Base-by-base conservation (phyloP, 1,284 basidiomycete species). In the Vanrija pseudolonga region DNA sequence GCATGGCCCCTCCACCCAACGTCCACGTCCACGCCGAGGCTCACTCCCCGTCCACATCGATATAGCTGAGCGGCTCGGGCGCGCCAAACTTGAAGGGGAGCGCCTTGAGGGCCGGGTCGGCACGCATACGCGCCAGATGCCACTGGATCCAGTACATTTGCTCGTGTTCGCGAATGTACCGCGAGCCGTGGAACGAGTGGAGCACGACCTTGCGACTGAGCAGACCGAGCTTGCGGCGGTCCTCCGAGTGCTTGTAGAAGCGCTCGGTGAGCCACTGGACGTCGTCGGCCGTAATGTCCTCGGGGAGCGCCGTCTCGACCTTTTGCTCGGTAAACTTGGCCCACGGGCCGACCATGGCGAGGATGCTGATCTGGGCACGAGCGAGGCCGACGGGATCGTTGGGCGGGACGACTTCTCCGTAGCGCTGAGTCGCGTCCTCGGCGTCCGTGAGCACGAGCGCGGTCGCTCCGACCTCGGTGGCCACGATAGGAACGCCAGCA, bases 141-240 rank as follows among this genome's bases (percentile, higher is more conserved):
- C 53, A 54, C 43, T 54, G 53, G 47, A 54, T 54, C 53, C 53
- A 54, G 47, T 54, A 54, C 55, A 56, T 56, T 38, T 56, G 55
- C 38, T 56, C 55, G 43, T 56, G 55, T 22, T 56, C 55, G 40
- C 55, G 55, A 20, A 56, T 46, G 43, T 56, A 56, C 14, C 55
- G 42, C 17, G 26, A 26, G 11, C 55, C 55, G 43, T 51, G 51
- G 47, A 56, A 56, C 37, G 41, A 45, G 47, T 39, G 50, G 17
- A 56, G 32, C 3, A 56, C 47, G 28, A 52, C 51, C 28, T 52
- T 26, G 43, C 55, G 55, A 14, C 48, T 48, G 39, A 56, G 50
- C 23, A 52, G 22, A 44, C 55, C 55, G 17, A 56, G 55, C 44
- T 42, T 45, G 47, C 55, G 55, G 18, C 55, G 50, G 37, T 52